Percentiles rank a stretch among this genome's conserved stretches.
phyloP scores from a whole-genome alignment of 106 monocot species.

The Amphibolis antarctica region DNA sequence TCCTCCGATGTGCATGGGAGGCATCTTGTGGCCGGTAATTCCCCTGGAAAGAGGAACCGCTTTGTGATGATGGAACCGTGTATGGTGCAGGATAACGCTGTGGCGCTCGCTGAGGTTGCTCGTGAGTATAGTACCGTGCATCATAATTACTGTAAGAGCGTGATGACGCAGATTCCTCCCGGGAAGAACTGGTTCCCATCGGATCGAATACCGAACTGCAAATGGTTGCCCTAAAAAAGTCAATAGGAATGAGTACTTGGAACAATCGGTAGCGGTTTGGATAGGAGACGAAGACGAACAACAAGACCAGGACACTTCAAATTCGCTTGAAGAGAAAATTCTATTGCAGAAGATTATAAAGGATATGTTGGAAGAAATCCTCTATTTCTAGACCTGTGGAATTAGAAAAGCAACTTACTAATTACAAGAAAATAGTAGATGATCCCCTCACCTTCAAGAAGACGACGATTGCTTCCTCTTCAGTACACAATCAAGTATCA shows the following conservation, averaged over 20 bases:
- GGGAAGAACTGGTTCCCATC: neutral
- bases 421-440: too few relatives aligned
- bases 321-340: too few relatives aligned
- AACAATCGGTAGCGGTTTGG: too few relatives aligned
- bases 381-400: too few relatives aligned
- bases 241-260: neutral
- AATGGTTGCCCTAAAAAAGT: neutral
- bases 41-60: neutral
- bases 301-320: too few relatives aligned
- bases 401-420: too few relatives aligned
- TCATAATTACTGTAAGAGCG: neutral
- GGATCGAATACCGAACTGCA: neutral
- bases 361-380: too few relatives aligned
- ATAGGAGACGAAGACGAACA: too few relatives aligned
- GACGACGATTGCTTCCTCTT: too few relatives aligned
- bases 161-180: neutral
- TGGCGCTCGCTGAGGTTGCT: neutral
- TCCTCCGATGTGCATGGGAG: conserved; percentile 1
- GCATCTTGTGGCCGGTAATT: neutral
- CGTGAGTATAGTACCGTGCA: neutral
- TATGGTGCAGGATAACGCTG: neutral
- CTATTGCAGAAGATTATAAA: too few relatives aligned
- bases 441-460: too few relatives aligned
- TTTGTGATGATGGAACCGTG: neutral
- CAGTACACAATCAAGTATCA: too few relatives aligned